Conservation (phyloP, 106 monocot genomes). For the Platanthera guangdongensis region DNA sequence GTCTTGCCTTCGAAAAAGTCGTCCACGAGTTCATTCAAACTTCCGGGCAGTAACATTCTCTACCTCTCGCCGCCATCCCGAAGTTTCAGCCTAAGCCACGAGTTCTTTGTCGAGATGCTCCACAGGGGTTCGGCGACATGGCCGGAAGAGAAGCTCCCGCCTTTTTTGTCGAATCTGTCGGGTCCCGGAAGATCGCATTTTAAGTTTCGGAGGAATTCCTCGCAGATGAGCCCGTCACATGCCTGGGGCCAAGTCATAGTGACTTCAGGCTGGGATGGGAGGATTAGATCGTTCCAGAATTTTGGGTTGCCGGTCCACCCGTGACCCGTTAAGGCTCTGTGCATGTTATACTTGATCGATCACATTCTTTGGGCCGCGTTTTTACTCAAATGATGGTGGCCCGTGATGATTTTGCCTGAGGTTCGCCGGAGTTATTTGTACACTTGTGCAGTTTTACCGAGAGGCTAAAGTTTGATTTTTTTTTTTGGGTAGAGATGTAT, state of each 20-base stretch:
- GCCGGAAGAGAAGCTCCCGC: slow-evolving; percentile 47
- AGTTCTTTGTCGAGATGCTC: slow-evolving; percentile 15
- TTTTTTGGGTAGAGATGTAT: background rate
- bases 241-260: slow-evolving; percentile 44
- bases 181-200: background rate
- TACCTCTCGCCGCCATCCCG: slow-evolving; percentile 18
- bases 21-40: background rate
- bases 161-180: background rate
- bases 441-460: background rate
- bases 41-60: background rate
- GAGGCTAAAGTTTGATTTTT: background rate
- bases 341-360: background rate
- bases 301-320: slow-evolving; percentile 44
- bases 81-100: slow-evolving; percentile 38
- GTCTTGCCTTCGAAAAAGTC: slow-evolving; percentile 7
- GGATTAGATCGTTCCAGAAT: slow-evolving; percentile 47
- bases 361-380: background rate
- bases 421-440: background rate
- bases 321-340: slow-evolving; percentile 9
- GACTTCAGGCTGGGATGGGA: slow-evolving; percentile 41
- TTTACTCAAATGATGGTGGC: background rate
- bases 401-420: background rate
- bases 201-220: slow-evolving; percentile 22
- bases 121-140: slow-evolving; percentile 29
- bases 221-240: slow-evolving; percentile 4